These are phyloP conservation scores for Xylariaceae sp. DNA, from an alignment of 2,329 filamentous ascomycete species.

Conservation along the genomic window DNA sequence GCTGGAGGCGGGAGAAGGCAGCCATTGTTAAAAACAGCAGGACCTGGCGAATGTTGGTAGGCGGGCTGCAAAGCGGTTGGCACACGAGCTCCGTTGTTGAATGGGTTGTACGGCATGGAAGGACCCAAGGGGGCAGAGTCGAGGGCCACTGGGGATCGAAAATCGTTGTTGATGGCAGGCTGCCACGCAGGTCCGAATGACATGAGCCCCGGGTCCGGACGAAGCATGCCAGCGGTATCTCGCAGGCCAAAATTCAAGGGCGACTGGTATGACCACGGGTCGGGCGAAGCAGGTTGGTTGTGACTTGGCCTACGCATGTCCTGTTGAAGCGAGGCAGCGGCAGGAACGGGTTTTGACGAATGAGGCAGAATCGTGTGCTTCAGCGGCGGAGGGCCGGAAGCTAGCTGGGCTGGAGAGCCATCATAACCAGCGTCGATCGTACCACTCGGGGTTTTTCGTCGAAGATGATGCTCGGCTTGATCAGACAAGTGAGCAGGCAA, in stretches of 20 bases:
- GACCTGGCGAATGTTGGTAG: conserved; percentile 33
- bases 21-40: conserved; percentile 36
- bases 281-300: conserved; percentile 8
- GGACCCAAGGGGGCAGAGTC: conserved; percentile 22
- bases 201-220: conserved; percentile 14
- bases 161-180: conserved; percentile 13
- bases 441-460: conserved; percentile 91
- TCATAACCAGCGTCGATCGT: conserved; percentile 90
- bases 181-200: conserved; percentile 15
- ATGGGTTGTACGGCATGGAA: conserved; percentile 21
- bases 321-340: conserved; percentile 20
- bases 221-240: conserved; percentile 12
- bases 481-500: conserved; percentile 25
- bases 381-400: conserved; percentile 67
- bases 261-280: conserved; percentile 19
- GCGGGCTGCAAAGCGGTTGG: conserved; percentile 28
- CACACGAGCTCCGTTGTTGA: conserved; percentile 22
- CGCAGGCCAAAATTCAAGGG: conserved; percentile 9
- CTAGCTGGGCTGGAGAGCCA: conserved; percentile 70
- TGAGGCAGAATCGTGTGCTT: conserved; percentile 80
- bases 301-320: conserved; percentile 15
- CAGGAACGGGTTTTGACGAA: conserved; percentile 32
- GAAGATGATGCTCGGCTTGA: conserved; percentile 68
- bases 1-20: conserved; percentile 31
- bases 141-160: conserved; percentile 17